Percentiles rank a stretch among this genome's conserved stretches.
phyloP scores from a whole-genome alignment of 208 protist genomes.

The Trypanosoma congolense region DNA sequence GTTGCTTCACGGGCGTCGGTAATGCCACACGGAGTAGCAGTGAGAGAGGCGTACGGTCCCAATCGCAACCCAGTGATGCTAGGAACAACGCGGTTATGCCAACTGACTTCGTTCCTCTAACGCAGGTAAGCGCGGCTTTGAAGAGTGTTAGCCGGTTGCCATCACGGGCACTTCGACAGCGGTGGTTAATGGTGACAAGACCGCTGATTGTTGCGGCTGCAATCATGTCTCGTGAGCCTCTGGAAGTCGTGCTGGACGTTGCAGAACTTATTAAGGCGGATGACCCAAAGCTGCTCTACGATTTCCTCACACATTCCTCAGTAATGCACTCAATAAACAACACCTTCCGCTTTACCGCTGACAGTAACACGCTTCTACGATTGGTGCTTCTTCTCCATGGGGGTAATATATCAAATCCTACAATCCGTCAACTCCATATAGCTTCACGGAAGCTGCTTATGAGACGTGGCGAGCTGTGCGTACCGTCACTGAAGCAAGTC shows the following conservation, averaged over 20 bases:
- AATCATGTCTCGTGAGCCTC: conserved; percentile 12
- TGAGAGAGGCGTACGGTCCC: not conserved
- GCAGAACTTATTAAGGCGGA: conserved; percentile 10
- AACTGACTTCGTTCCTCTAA: conserved; percentile 15
- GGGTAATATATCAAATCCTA: conserved; percentile 13
- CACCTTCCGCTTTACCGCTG: conserved; percentile 9
- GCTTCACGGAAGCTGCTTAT: conserved; percentile 10
- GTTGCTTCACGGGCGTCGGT: conserved; percentile 7
- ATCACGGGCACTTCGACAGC: conserved; percentile 10
- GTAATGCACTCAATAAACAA: conserved; percentile 12
- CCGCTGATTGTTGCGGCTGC: conserved; percentile 19
- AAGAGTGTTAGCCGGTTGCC: conserved; percentile 2
- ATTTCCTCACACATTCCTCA: conserved; percentile 11
- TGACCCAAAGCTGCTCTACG: conserved; percentile 16
- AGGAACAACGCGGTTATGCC: not conserved
- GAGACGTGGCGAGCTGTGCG: not conserved
- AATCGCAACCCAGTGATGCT: not conserved
- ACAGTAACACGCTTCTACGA: conserved; percentile 10
- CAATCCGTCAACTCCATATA: conserved; percentile 12
- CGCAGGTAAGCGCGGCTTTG: conserved; percentile 13
- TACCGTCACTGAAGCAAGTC: conserved; percentile 11
- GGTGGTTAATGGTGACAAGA: conserved; percentile 15
- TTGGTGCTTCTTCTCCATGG: conserved; percentile 19
- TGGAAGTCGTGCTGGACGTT: conserved; percentile 19
- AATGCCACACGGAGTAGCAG: not conserved